A percentile compares a stretch with the other conserved stretches of the same genome.
Conservation (phyloP, 2,329 filamentous ascomycete genomes). For the Aspergillus neoniger region DNA sequence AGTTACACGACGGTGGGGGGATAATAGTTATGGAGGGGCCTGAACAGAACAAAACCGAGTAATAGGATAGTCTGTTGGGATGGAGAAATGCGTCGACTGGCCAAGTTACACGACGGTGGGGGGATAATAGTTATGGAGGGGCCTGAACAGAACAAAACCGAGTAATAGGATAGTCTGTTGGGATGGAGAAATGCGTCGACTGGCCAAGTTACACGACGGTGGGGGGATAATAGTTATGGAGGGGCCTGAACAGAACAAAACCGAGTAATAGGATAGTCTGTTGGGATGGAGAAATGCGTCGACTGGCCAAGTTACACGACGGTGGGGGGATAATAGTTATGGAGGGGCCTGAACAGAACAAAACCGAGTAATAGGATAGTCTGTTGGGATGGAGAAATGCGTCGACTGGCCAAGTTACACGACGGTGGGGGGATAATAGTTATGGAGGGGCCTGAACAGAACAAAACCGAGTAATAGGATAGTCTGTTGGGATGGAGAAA, state of each 20-base stretch:
- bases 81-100: not conserved
- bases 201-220: not conserved
- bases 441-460: not conserved
- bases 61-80: not conserved
- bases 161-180: not conserved
- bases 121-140: not conserved
- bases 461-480: not conserved
- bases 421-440: not conserved
- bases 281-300: not conserved
- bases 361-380: not conserved
- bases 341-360: not conserved
- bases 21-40: not conserved
- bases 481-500: too few species aligned
- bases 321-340: not conserved
- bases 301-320: not conserved
- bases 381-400: not conserved
- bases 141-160: not conserved
- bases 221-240: not conserved
- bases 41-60: not conserved
- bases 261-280: not conserved
- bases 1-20: not conserved
- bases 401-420: not conserved
- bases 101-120: not conserved
- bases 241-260: not conserved
- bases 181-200: not conserved